phyloP scores from a whole-genome alignment of 2,329 filamentous ascomycete genomes.

The Fusarium nurragi region DNA sequence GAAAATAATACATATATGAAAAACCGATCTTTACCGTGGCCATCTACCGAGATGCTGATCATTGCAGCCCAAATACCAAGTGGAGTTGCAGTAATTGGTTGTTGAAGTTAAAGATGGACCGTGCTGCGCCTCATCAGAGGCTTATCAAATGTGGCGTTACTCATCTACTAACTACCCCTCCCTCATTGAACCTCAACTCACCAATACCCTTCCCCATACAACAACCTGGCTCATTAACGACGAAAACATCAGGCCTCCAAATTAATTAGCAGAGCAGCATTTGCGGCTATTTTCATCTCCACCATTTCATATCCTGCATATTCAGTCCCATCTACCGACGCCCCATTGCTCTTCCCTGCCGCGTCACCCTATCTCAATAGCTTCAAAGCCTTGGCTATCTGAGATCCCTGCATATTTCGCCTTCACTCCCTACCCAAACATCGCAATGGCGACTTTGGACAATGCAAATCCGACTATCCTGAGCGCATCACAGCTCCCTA shows the following conservation, averaged over 20 bases:
- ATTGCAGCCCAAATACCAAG: background rate
- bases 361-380: constrained; percentile 14
- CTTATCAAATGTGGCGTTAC: constrained; percentile 41
- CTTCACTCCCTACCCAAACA: constrained; percentile 2
- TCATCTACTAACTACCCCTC: constrained; percentile 27
- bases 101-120: background rate
- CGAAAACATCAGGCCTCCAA: constrained; percentile 17
- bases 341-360: constrained; percentile 8
- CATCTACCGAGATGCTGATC: constrained; percentile 12
- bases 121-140: constrained; percentile 38
- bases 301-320: constrained; percentile 26
- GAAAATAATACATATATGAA: background rate
- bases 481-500: constrained; percentile 87
- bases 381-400: constrained; percentile 21
- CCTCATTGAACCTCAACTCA: constrained; percentile 24
- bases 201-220: constrained; percentile 27
- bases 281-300: constrained; percentile 31
- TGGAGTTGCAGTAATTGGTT: constrained; percentile 2
- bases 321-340: constrained; percentile 3
- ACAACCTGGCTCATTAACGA: constrained; percentile 30
- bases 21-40: background rate
- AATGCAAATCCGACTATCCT: constrained; percentile 96
- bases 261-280: constrained; percentile 30
- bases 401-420: constrained; percentile 22
- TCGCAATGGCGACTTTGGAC: constrained; percentile 54